These are phyloP conservation scores for Begonia masoniana DNA, from an alignment of 306 rosid genomes.

Conservation along the genomic window DNA sequence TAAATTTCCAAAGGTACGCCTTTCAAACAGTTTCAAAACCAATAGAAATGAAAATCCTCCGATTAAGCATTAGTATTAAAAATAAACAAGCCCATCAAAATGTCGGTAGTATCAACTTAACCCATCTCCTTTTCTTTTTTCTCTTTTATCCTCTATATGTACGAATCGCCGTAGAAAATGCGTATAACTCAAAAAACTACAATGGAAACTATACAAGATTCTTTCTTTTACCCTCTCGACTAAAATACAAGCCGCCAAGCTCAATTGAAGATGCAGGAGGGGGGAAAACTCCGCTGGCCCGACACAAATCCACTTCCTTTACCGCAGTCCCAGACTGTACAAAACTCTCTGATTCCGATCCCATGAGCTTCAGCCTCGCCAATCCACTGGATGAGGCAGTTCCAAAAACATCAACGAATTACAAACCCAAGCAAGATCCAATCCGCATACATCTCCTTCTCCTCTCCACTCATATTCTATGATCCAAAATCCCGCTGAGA, in stretches of 20 bases:
- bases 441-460: background rate
- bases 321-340: conserved; percentile 27
- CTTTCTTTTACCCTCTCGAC: conserved; percentile 22
- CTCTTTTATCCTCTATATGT: too few species aligned
- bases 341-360: conserved; percentile 54
- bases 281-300: conserved; percentile 19
- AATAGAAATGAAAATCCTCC: background rate
- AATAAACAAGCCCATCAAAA: background rate
- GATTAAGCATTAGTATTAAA: background rate
- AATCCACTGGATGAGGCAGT: conserved; percentile 36
- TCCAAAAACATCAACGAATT: conserved; percentile 43
- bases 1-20: too few species aligned
- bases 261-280: conserved; percentile 20
- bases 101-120: background rate
- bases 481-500: conserved; percentile 13
- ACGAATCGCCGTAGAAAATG: background rate
- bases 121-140: background rate
- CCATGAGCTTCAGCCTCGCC: conserved; percentile 40
- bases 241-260: conserved; percentile 18
- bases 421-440: conserved; percentile 3
- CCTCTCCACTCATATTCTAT: conserved; percentile 4
- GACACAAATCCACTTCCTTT: conserved; percentile 33
- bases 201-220: background rate
- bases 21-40: too few species aligned
- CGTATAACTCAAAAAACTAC: conserved; percentile 1